phyloP scores from a whole-genome alignment of 2,329 filamentous ascomycete species.

The Thielaviopsis ethacetica region DNA sequence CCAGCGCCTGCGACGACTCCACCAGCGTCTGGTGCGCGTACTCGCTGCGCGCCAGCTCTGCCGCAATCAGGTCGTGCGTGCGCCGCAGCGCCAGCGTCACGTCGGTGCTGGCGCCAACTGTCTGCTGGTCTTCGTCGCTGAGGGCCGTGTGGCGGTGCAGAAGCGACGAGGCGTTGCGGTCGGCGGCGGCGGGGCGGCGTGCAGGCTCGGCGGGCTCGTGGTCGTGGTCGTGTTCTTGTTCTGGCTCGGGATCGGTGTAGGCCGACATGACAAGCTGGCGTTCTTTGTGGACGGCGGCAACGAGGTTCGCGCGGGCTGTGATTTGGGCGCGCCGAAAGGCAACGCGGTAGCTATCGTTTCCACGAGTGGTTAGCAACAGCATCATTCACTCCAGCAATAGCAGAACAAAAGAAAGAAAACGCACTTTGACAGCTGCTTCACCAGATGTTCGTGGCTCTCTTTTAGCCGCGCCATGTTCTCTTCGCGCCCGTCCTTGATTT shows the following conservation, averaged over 20 bases:
- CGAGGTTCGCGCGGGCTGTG: conserved; percentile 57
- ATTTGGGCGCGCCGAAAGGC: conserved; percentile 73
- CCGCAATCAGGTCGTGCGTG: conserved; percentile 73
- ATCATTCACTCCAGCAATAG: too few species aligned
- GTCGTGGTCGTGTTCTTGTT: conserved; percentile 8
- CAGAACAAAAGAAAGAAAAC: conserved; percentile 10
- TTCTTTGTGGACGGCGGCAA: conserved; percentile 58
- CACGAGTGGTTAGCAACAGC: neutral
- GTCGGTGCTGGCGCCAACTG: conserved; percentile 60
- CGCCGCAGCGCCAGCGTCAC: conserved; percentile 71
- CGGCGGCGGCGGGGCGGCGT: neutral
- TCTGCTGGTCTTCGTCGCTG: conserved; percentile 53
- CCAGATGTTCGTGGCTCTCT: conserved; percentile 49
- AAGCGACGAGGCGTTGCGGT: conserved; percentile 11
- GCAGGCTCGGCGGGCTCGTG: too few species aligned
- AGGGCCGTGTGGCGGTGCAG: conserved; percentile 22
- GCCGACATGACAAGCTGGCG: conserved; percentile 58
- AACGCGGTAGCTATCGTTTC: conserved; percentile 39
- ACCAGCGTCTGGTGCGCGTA: conserved; percentile 82
- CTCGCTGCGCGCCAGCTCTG: conserved; percentile 69
- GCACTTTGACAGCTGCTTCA: conserved; percentile 55
- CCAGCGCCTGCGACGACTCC: conserved; percentile 69
- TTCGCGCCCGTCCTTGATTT: conserved; percentile 49
- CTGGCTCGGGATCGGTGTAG: conserved; percentile 31
- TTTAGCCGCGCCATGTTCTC: conserved; percentile 40